Evolutionary conservation across 2,329 filamentous ascomycete genomes (phyloP), one percentile per base, ranked within the genome.

Genomic region (Calonectria hawksworthii): DNA sequence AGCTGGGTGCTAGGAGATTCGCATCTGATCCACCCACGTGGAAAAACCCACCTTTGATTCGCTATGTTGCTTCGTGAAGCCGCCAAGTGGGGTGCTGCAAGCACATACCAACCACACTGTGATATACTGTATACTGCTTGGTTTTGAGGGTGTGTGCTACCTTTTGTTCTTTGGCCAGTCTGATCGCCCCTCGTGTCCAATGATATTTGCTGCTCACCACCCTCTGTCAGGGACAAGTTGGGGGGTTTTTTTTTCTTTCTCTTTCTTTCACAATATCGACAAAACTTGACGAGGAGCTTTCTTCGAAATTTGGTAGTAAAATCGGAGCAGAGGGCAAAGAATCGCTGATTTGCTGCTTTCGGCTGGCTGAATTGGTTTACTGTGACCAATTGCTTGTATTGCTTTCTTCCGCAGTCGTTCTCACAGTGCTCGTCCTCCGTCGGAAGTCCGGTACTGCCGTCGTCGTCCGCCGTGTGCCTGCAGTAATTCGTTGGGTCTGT

Each of bases 381-480:
- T 34, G 26, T n/a, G 30, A 9, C 26, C 41, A 59, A 61, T 23
- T 32, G 26, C n/a, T 44, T 28, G 38, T 47, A 30, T 64, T 47
- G 16, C 56, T 18, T 41, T 59, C 23, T 30, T 28, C 28, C 18
- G 28, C 54, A 34, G n/a, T 68, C 28, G 21, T 65, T 38, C 16
- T 41, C 32, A 28, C 52, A 41, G 11, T 61, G 41, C 65, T 71
- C 70, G 68, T 66, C 72, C 74, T 75, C 64, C 68, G 72, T 80
- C 77, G 78, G 79, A 81, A 74, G 73, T 79, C 79, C 79, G 79
- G 74, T 79, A 80, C 73, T 74, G 73, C 79, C 78, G 78, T 81
- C 73, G 78, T 81, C 76, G 79, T 81, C 79, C 75, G 78, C 68
- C 70, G 70, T 63, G 63, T 36, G 68, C 63, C 30, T 75, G 74